Evolutionary conservation across 139 green algal species (phyloP).

Genomic region (Mychonastes homosphaera): DNA sequence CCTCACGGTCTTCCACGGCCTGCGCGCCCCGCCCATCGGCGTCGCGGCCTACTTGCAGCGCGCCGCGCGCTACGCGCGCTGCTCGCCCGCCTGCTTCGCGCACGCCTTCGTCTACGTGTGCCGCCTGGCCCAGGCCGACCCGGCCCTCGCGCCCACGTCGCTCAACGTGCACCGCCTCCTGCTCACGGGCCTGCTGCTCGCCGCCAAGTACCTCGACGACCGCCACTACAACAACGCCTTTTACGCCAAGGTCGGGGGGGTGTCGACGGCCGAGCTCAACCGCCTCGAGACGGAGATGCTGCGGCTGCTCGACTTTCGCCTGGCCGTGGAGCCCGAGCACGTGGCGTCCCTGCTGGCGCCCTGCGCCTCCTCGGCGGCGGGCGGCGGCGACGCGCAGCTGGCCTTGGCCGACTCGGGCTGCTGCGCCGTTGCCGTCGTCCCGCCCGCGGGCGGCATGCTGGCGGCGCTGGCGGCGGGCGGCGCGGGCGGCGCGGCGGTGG

Average conservation of each 20-base stretch:
- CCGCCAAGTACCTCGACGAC: constrained; percentile 71
- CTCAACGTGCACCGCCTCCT: constrained; percentile 65
- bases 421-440: too few species aligned
- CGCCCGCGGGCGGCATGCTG: too few species aligned
- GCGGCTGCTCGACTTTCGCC: constrained; percentile 44
- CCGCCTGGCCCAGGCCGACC: constrained; percentile 30
- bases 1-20: constrained; percentile 53
- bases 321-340: constrained; percentile 32
- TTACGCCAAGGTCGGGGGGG: constrained; percentile 61
- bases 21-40: constrained; percentile 47
- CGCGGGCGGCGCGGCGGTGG: too few species aligned
- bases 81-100: constrained; percentile 61
- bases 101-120: constrained; percentile 58
- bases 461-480: too few species aligned
- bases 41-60: constrained; percentile 55
- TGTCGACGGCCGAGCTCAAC: constrained; percentile 64
- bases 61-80: constrained; percentile 64
- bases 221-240: constrained; percentile 68
- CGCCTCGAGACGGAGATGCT: constrained; percentile 65
- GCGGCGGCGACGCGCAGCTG: too few species aligned
- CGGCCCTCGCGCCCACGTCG: constrained; percentile 29
- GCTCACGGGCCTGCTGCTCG: constrained; percentile 46
- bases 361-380: too few species aligned
- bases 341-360: constrained; percentile 10
- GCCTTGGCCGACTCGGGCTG: too few species aligned